Conservation (phyloP, 1,139 yeast genomes). For the Insectozyma bohioensis region DNA sequence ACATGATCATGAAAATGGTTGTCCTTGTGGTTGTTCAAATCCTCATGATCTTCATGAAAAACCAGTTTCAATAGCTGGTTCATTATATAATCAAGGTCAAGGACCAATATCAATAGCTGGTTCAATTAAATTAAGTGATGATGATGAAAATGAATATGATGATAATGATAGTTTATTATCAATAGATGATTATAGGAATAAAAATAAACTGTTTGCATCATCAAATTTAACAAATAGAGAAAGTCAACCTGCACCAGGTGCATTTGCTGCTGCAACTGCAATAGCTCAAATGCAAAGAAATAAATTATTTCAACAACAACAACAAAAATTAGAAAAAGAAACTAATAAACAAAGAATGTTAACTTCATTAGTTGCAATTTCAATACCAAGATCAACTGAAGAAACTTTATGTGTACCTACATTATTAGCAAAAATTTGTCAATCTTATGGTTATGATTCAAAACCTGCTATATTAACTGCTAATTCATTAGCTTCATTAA, state of each 20-base stretch:
- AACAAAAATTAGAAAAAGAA: constrained; percentile 26
- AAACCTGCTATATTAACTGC: constrained; percentile 69
- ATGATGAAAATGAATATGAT: constrained; percentile 36
- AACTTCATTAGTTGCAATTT: constrained; percentile 67
- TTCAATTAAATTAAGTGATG: constrained; percentile 50
- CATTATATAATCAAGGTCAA: constrained; percentile 42
- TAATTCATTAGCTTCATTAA: constrained; percentile 64
- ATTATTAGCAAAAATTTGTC: constrained; percentile 63
- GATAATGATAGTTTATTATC: constrained; percentile 43
- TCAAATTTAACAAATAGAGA: constrained; percentile 24
- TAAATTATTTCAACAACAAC: constrained; percentile 20
- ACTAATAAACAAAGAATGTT: constrained; percentile 49
- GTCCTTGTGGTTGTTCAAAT: constrained; percentile 56
- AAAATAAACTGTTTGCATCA: constrained; percentile 2
- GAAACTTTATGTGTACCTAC: constrained; percentile 76
- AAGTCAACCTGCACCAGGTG: constrained; percentile 72
- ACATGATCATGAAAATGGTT: constrained; percentile 44
- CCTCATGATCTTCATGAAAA: constrained; percentile 59
- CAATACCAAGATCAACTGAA: constrained; percentile 75
- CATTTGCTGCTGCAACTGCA: constrained; percentile 73
- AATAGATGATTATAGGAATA: constrained; percentile 26
- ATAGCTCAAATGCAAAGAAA: constrained; percentile 53
- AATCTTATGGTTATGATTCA: constrained; percentile 67
- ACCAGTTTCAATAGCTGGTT: constrained; percentile 64
- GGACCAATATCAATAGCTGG: constrained; percentile 32